Evolutionary conservation across 2,329 filamentous ascomycete genomes (phyloP), one percentile per base, ranked within the genome.

Genomic region (Paracoccidioides lutzii): DNA sequence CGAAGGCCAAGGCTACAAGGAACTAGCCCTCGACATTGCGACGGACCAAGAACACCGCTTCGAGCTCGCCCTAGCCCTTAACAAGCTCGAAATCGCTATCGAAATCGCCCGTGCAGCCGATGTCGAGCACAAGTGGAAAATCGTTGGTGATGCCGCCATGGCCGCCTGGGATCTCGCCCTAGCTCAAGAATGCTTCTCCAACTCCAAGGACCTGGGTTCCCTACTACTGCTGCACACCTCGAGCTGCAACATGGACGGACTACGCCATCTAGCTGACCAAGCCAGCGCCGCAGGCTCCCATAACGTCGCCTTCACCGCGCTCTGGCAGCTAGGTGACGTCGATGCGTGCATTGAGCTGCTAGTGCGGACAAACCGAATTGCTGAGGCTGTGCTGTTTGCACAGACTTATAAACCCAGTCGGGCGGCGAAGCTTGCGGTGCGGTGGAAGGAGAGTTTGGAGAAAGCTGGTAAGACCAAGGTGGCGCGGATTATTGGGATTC

Each of bases 91-190:
- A 43, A 87, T 91, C 65, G 91, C 91, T 0, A 79, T 95, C 3
- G 84, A 90, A 58, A 82, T 97, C 52, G 91, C 93, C 5, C 81
- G 84, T 43, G 79, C 87, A 69, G 87, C 89, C 9, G 86, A 96
- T 60, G 87, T 84, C 1, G 93, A 97, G 69, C 91, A 97, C 74
- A 95, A 95, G 74, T 98, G 93, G 93, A 97, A 97, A 79, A 90
- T 83, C 3, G 88, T 98, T 4, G 93, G 93, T 58, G 93, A 98
- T 64, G 87, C 90, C 1, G 93, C 93, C 1, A 80, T 98, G 43
- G 75, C 83, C 8, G 85, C 77, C 1, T 98, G 91, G 93, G 85
- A 98, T 65, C 79, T 98, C 38, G 78, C 81, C 4, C 81, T 97
- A 2, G 93, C 93, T 0, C 86, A 93, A 51, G 89, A 97, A 71